Base-by-base conservation (phyloP, 176 grass and related monocot species). In the Typha latifolia region DNA sequence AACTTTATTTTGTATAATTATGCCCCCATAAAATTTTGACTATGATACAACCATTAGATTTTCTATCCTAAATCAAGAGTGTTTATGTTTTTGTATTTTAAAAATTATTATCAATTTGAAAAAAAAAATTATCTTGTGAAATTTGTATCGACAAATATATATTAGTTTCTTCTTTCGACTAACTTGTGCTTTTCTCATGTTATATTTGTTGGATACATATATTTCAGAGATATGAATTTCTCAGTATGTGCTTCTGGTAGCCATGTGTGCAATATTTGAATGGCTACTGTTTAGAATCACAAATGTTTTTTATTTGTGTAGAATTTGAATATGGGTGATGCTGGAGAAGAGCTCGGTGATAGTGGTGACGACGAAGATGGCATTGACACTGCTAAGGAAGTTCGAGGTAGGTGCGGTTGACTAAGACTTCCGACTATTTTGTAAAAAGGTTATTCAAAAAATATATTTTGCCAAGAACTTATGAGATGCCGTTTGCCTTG, bases 191-290 rank as follows among this genome's bases (percentile, higher is more conserved):
- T 48, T 61, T 32, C 19, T 47, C 49, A 31, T 57, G 1, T 47
- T 8, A 43, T 53, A 15, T 52, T 64, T 66, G 14, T 71, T 62
- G 69, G 81, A 49, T 50, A 76, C 14, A 66, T 66, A 66, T 66
- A 83, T 57, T 90, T 92, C 9, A 73, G 76, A 26, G 89, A 66
- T 50, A 97, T 97, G 94, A 85, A 97, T n/a, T 97, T 92, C 76
- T 97, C 89, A 73, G 85, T 92, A 81, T 24, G 85, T 72, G 0
- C 23, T 49, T 64, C 12, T 0, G n/a, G 10, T 37, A 47, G 61
- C 14, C 7, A 24, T 74, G 13, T 19, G 61, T 37, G 1, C 12
- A 15, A 18, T 47, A 16, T 72, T 4, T 49, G 49, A 4, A 63
- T 47, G 47, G 7, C 47, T 55, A 49, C 49, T 26, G 70, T 52